These are phyloP conservation scores for Trichosanthes truncata DNA, from an alignment of 306 rosid species.

Conservation along the genomic window DNA sequence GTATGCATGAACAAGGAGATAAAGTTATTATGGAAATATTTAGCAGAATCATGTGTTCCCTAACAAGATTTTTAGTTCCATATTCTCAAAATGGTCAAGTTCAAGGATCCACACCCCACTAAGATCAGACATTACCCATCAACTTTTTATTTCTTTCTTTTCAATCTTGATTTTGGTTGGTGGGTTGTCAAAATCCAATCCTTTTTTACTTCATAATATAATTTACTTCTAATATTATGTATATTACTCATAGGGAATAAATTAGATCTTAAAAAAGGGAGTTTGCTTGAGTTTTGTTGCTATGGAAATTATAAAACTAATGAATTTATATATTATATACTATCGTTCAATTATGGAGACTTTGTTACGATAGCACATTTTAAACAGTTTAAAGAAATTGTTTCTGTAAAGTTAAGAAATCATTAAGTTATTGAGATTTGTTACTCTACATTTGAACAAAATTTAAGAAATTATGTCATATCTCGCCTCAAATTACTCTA, in stretches of 20 bases:
- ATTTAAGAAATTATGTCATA: no score
- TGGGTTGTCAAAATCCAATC: not conserved
- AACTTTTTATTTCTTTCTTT: not conserved
- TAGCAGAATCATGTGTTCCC: not conserved
- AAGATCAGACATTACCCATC: not conserved
- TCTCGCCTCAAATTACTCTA: no score
- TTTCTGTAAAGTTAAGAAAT: no score
- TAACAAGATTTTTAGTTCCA: not conserved
- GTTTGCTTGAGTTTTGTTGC: no score
- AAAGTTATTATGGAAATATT: not conserved
- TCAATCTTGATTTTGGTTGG: not conserved
- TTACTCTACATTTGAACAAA: no score
- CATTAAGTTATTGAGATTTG: no score
- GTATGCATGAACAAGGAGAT: constrained; percentile 11
- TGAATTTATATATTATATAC: no score
- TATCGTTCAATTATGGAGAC: no score
- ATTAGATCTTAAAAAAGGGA: no score
- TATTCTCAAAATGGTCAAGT: not conserved
- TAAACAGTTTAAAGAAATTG: no score
- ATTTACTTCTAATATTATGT: not conserved
- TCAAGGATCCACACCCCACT: not conserved
- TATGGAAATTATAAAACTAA: no score
- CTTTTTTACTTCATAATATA: not conserved
- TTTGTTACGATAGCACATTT: no score
- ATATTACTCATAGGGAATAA: not conserved